A percentile compares a stretch with the other conserved stretches of the same genome.
These are phyloP conservation scores for Stagonosporopsis chrysanthemi DNA, from an alignment of 2,329 filamentous ascomycete species.

Conservation along the genomic window DNA sequence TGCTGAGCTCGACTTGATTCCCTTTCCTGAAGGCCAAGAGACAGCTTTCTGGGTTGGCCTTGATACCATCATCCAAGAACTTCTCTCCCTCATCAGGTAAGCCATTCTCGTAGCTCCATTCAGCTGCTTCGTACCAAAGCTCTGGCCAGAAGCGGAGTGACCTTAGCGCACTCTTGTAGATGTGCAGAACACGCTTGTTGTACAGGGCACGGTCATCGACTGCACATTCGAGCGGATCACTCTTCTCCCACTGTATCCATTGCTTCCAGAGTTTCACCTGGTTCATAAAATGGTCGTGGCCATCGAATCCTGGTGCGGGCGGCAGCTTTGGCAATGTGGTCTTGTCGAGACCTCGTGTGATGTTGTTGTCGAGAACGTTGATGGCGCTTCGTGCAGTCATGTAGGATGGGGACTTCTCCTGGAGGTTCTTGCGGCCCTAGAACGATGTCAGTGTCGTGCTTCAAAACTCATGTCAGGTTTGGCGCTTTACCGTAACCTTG, in stretches of 20 bases:
- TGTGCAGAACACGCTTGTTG: constrained; percentile 82
- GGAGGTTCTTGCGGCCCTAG: constrained; percentile 90
- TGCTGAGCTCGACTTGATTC: constrained; percentile 82
- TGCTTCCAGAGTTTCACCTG: constrained; percentile 91
- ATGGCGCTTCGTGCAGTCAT: constrained; percentile 95
- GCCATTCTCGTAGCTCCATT: constrained; percentile 86
- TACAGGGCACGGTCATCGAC: constrained; percentile 79
- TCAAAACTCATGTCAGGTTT: neutral
- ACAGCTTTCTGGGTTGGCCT: constrained; percentile 92
- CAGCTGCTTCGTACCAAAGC: constrained; percentile 92
- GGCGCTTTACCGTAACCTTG: constrained; percentile 77
- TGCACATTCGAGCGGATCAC: constrained; percentile 86
- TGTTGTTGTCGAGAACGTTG: constrained; percentile 90
- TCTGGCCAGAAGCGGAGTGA: constrained; percentile 93
- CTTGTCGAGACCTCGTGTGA: constrained; percentile 77
- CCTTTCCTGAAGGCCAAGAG: constrained; percentile 88
- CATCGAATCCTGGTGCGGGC: constrained; percentile 84
- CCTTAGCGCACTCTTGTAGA: constrained; percentile 94
- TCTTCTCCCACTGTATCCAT: constrained; percentile 96
- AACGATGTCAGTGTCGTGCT: constrained; percentile 26
- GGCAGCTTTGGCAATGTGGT: constrained; percentile 82
- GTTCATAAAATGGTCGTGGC: constrained; percentile 80
- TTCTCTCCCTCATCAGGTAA: constrained; percentile 75
- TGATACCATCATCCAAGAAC: constrained; percentile 81
- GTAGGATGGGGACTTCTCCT: constrained; percentile 90